phyloP scores from a whole-genome alignment of 1,284 basidiomycete genomes.

The Boletus semigastroideus region DNA sequence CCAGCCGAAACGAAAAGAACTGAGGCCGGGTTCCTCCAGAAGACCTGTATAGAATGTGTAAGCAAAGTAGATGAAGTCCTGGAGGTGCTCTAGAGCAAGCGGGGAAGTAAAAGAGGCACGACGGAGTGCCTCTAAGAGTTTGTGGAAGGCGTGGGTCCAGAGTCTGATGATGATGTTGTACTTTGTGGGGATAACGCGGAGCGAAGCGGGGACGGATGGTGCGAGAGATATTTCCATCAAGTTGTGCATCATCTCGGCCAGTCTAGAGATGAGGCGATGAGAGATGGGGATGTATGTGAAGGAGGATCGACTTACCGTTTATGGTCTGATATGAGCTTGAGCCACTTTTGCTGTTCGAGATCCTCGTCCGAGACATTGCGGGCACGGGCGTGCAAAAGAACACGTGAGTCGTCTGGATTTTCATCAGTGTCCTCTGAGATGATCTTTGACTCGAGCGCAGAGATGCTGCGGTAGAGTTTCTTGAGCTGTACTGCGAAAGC shows the following conservation, averaged over 20 bases:
- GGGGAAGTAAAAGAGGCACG: slow-evolving; percentile 69
- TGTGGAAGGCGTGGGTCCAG: slow-evolving; percentile 91
- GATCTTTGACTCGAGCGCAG: slow-evolving; percentile 69
- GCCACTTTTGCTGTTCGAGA: slow-evolving; percentile 65
- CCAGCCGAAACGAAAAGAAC: slow-evolving; percentile 80
- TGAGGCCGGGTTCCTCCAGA: slow-evolving; percentile 78
- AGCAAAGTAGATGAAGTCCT: slow-evolving; percentile 92
- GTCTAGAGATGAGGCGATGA: slow-evolving; percentile 42
- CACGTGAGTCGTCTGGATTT: slow-evolving; percentile 47
- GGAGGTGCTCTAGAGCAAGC: slow-evolving; percentile 73
- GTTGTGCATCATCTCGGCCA: slow-evolving; percentile 87
- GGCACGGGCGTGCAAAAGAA: slow-evolving; percentile 51
- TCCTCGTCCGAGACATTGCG: slow-evolving; percentile 47
- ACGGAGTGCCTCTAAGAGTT: slow-evolving; percentile 86
- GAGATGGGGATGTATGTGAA: slow-evolving; percentile 1
- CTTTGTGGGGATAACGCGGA: slow-evolving; percentile 86
- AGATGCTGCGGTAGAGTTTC: slow-evolving; percentile 75
- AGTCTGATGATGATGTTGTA: slow-evolving; percentile 94
- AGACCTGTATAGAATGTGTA: slow-evolving; percentile 93
- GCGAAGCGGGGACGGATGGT: slow-evolving; percentile 82
- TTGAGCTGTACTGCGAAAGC: slow-evolving; percentile 77
- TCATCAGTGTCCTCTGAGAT: slow-evolving; percentile 61
- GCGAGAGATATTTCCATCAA: slow-evolving; percentile 86
- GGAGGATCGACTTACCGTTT: slow-evolving; percentile 51
- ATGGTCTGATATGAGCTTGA: slow-evolving; percentile 63